Conservation (phyloP, 2,329 filamentous ascomycete genomes). For the Neonectria neomacrospora region DNA sequence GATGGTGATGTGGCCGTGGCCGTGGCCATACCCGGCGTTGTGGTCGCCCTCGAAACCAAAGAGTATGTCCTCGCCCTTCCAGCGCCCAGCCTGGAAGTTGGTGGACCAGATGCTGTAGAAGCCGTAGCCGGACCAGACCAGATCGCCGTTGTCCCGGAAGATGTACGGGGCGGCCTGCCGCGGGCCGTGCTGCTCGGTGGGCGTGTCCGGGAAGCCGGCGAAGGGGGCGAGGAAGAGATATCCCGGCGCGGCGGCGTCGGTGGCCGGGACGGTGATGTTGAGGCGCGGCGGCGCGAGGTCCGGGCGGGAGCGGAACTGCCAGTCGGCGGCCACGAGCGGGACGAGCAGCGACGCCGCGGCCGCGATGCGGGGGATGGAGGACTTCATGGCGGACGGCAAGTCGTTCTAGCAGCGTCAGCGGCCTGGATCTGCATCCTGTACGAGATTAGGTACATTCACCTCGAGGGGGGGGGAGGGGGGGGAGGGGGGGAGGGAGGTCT, state of each 20-base stretch:
- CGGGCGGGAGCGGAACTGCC: slow-evolving; percentile 34
- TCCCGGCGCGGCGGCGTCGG: slow-evolving; percentile 52
- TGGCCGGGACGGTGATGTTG: slow-evolving; percentile 57
- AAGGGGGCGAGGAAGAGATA: slow-evolving; percentile 58
- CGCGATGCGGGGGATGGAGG: slow-evolving; percentile 13
- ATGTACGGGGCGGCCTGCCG: slow-evolving; percentile 66
- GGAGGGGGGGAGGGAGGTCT: too few species aligned
- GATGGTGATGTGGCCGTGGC: slow-evolving; percentile 64
- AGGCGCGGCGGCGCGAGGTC: slow-evolving; percentile 49
- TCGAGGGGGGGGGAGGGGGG: too few species aligned
- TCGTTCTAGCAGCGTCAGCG: slow-evolving; percentile 35
- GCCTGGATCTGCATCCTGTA: slow-evolving; percentile 30
- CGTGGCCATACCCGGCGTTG: slow-evolving; percentile 62
- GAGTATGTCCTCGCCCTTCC: slow-evolving; percentile 63
- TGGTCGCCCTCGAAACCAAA: slow-evolving; percentile 65
- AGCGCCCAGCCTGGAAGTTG: slow-evolving; percentile 64
- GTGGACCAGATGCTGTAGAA: slow-evolving; percentile 63
- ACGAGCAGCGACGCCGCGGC: slow-evolving; percentile 13
- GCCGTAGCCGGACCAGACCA: slow-evolving; percentile 67
- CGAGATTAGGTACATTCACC: slow-evolving; percentile 41
- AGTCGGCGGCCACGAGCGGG: slow-evolving; percentile 16
- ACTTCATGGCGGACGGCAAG: slow-evolving; percentile 27
- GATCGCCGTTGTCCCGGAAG: slow-evolving; percentile 63
- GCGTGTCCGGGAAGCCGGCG: slow-evolving; percentile 49
- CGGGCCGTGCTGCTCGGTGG: slow-evolving; percentile 55